Conservation (phyloP, 1,284 basidiomycete species). For the Chalciporus sp. region DNA sequence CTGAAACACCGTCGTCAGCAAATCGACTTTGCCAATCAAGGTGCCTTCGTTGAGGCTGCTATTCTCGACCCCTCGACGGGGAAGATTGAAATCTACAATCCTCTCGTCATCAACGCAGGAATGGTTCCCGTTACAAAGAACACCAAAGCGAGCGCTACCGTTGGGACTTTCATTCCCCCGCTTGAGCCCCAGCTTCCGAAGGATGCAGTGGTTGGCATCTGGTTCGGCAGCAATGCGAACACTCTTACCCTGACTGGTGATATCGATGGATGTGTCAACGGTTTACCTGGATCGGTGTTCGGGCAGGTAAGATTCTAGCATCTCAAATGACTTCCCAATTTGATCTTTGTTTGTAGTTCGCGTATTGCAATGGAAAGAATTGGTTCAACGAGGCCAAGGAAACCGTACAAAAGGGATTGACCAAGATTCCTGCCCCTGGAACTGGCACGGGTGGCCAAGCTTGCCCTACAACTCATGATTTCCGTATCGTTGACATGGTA, state of each 20-base stretch:
- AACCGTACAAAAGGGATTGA: conserved; percentile 22
- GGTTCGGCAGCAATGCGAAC: conserved; percentile 31
- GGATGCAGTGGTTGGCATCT: conserved; percentile 27
- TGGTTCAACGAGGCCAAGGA: conserved; percentile 26
- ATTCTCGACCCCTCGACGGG: conserved; percentile 33
- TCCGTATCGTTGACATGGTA: conserved; percentile 29
- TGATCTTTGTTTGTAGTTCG: conserved; percentile 16
- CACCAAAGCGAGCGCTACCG: background rate
- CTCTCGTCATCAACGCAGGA: conserved; percentile 30
- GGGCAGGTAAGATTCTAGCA: conserved; percentile 19
- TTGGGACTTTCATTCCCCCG: conserved; percentile 27
- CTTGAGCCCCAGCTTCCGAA: conserved; percentile 25
- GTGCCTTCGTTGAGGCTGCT: conserved; percentile 27
- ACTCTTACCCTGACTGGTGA: conserved; percentile 23
- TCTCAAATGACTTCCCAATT: background rate
- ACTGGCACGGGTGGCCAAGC: conserved; percentile 19
- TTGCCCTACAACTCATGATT: conserved; percentile 29
- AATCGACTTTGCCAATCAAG: conserved; percentile 29
- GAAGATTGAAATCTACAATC: conserved; percentile 28
- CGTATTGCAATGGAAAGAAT: conserved; percentile 22
- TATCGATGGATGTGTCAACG: conserved; percentile 26
- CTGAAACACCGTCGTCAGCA: conserved; percentile 14
- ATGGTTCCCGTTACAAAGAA: conserved; percentile 14
- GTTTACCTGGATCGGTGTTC: conserved; percentile 22
- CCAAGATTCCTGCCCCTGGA: conserved; percentile 22